Percentiles rank a stretch among this genome's conserved stretches.
Evolutionary conservation across 176 grass and related monocot species (phyloP).

Genomic region (Leersia perrieri): DNA sequence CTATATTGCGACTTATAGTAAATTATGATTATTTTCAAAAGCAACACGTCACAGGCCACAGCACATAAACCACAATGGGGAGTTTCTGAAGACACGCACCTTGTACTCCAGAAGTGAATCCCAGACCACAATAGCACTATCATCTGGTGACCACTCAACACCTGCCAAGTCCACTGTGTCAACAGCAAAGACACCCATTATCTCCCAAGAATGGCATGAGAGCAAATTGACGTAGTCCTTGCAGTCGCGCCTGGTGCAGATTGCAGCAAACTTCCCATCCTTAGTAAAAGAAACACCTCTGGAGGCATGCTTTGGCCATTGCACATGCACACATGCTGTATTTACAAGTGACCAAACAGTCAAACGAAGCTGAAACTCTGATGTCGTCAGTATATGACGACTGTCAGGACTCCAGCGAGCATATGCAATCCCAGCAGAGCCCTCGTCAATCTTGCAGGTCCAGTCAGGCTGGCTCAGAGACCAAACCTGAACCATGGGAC

Average conservation of each 20-base stretch:
- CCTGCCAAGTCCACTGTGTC: conserved; percentile 86
- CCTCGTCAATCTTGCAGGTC: conserved; percentile 98
- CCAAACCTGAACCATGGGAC: conserved; percentile 93
- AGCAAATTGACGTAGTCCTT: conserved; percentile 95
- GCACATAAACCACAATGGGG: background rate
- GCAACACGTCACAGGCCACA: background rate
- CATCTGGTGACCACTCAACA: conserved; percentile 88
- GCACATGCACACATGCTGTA: conserved; percentile 91
- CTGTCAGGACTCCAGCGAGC: conserved; percentile 97
- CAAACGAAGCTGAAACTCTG: conserved; percentile 92
- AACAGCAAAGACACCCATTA: conserved; percentile 83
- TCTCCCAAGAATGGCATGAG: conserved; percentile 90
- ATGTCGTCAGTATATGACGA: conserved; percentile 88
- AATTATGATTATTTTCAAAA: background rate
- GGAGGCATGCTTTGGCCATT: conserved; percentile 77
- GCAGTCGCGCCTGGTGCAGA: conserved; percentile 87
- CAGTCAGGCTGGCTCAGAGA: conserved; percentile 88
- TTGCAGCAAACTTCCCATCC: conserved; percentile 87
- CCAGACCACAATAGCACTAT: conserved; percentile 89
- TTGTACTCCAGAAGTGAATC: conserved; percentile 98
- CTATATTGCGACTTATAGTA: background rate
- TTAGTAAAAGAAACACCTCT: conserved; percentile 89
- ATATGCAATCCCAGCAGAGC: conserved; percentile 82
- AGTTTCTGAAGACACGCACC: conserved; percentile 44
- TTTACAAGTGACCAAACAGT: conserved; percentile 95